phyloP scores from a whole-genome alignment of 106 monocot genomes.

The Iris macrosiphon region DNA sequence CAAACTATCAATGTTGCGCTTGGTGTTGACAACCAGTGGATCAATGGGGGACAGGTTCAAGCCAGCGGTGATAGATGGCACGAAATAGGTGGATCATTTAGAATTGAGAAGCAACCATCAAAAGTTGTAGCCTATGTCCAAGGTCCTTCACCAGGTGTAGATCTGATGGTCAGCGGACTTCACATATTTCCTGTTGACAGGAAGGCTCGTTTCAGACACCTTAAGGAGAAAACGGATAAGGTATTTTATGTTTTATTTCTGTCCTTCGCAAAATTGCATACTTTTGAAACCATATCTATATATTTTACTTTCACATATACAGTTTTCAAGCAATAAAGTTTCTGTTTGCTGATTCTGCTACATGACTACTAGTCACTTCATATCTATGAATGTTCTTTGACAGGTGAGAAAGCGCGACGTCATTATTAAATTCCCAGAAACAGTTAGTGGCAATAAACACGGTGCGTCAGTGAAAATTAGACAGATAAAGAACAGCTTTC shows the following conservation, averaged over 20 bases:
- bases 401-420: conserved; percentile 67
- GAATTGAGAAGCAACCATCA: conserved; percentile 68
- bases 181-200: conserved; percentile 73
- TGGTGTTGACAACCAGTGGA: conserved; percentile 61
- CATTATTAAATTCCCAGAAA: conserved; percentile 38
- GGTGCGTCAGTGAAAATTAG: conserved; percentile 46
- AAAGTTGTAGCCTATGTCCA: conserved; percentile 79
- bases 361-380: too few species aligned
- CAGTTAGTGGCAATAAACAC: not conserved
- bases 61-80: conserved; percentile 54
- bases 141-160: conserved; percentile 67
- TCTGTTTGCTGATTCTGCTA: too few species aligned
- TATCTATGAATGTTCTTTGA: not conserved
- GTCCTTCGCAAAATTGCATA: not conserved
- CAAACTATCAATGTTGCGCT: conserved; percentile 74
- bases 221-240: conserved; percentile 85
- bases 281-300: not conserved
- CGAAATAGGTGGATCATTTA: conserved; percentile 79
- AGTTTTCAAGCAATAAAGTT: too few species aligned
- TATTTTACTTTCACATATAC: too few species aligned
- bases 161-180: conserved; percentile 67
- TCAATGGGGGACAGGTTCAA: conserved; percentile 81
- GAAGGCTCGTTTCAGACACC: conserved; percentile 52
- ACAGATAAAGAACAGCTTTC: conserved; percentile 74
- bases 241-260: conserved; percentile 23